phyloP scores from a whole-genome alignment of 2,329 filamentous ascomycete genomes.

The Apiospora aurea region DNA sequence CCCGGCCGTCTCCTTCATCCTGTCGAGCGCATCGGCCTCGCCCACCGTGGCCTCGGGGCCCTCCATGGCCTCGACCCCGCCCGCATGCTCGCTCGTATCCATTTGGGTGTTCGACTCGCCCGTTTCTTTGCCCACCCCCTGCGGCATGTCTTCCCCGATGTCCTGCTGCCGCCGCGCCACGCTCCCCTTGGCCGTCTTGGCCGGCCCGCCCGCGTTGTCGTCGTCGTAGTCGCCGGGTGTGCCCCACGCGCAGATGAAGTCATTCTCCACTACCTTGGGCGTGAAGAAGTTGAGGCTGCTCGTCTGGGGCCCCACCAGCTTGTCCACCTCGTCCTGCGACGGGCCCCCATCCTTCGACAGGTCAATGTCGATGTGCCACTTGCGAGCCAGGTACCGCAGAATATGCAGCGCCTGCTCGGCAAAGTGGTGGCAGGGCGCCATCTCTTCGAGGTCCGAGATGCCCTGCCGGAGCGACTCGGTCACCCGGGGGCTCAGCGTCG shows the following conservation, averaged over 20 bases:
- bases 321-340: slow-evolving; percentile 46
- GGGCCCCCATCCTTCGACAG: slow-evolving; percentile 44
- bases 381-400: slow-evolving; percentile 61
- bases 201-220: neutral
- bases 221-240: neutral
- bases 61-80: slow-evolving; percentile 35
- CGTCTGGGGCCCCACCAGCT: slow-evolving; percentile 54
- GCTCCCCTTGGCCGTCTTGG: neutral
- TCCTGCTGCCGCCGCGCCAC: neutral
- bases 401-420: slow-evolving; percentile 68
- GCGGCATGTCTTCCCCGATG: neutral
- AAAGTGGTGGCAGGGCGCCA: slow-evolving; percentile 67
- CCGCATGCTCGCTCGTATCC: neutral
- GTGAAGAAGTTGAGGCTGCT: slow-evolving; percentile 65
- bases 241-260: slow-evolving; percentile 59
- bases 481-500: slow-evolving; percentile 49
- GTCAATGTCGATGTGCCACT: slow-evolving; percentile 64
- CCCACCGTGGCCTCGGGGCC: slow-evolving; percentile 18
- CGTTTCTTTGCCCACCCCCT: neutral
- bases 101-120: neutral
- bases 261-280: slow-evolving; percentile 55
- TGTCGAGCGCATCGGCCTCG: neutral
- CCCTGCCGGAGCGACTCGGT: slow-evolving; percentile 58
- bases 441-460: slow-evolving; percentile 64
- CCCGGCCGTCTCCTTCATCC: slow-evolving; percentile 30